A percentile compares a stretch with the other conserved stretches of the same genome.
These are phyloP conservation scores for Yamadazyma epiphylla DNA, from an alignment of 1,139 yeast species.

Conservation along the genomic window DNA sequence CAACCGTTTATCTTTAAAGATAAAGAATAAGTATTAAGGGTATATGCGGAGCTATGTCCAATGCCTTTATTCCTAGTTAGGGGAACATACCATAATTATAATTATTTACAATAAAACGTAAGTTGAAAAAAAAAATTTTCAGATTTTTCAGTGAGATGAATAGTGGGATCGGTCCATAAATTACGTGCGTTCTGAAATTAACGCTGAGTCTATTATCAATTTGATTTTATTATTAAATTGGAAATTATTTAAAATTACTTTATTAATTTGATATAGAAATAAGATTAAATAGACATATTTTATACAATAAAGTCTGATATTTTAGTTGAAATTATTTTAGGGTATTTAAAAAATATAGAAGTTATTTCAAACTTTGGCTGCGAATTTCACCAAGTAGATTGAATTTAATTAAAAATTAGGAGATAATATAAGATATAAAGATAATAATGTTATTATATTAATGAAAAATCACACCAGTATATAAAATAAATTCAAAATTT, in stretches of 20 bases:
- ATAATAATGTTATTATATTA: too few relatives aligned
- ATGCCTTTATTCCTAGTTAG: slow-evolving; percentile 2
- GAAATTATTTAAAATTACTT: too few relatives aligned
- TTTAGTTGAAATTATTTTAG: too few relatives aligned
- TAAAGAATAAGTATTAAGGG: slow-evolving; percentile 1
- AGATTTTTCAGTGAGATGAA: too few relatives aligned
- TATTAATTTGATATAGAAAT: too few relatives aligned
- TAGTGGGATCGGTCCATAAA: slow-evolving; percentile 1
- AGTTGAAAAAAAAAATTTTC: slow-evolving; percentile 3
- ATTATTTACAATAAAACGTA: not conserved
- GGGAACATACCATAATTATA: slow-evolving; percentile 3
- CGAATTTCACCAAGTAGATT: too few relatives aligned
- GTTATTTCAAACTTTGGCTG: too few relatives aligned
- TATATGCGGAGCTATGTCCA: slow-evolving; percentile 3
- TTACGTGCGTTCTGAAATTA: slow-evolving; percentile 3
- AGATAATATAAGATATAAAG: too few relatives aligned
- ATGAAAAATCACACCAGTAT: not conserved
- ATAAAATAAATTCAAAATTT: slow-evolving; percentile 1
- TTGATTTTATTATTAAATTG: slow-evolving; percentile 5
- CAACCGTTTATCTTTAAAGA: not conserved
- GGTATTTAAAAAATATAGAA: too few relatives aligned
- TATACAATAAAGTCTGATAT: too few relatives aligned
- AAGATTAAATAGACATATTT: too few relatives aligned
- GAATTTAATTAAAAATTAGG: too few relatives aligned
- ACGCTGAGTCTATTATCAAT: slow-evolving; percentile 3